These are phyloP conservation scores for Flaveria bidentis DNA, from an alignment of 129 eudicot species.

Conservation along the genomic window DNA sequence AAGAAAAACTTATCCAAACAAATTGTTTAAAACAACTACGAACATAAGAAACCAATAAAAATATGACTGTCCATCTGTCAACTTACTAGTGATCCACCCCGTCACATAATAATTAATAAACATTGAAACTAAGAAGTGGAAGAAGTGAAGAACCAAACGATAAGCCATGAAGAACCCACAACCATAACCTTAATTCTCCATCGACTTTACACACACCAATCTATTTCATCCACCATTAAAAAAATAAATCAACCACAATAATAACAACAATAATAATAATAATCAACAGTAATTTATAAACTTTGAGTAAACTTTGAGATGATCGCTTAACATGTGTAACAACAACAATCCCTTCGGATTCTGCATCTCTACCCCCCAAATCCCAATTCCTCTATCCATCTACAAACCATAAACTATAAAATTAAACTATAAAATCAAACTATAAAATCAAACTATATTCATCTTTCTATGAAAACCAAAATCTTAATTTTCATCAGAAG, in stretches of 20 bases:
- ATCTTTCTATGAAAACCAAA: no score
- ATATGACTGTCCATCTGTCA: not conserved
- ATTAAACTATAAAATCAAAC: no score
- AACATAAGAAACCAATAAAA: not conserved
- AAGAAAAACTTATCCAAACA: not conserved
- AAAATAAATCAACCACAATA: not conserved
- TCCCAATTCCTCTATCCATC: no score
- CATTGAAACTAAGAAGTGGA: not conserved
- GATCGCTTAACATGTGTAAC: no score
- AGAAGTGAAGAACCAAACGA: not conserved
- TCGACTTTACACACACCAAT: not conserved
- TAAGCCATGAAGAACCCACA: constrained; percentile 23
- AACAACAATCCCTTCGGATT: no score
- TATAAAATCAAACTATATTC: no score
- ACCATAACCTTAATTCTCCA: constrained; percentile 10
- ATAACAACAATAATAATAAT: not conserved
- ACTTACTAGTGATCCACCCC: not conserved
- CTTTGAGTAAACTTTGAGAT: not conserved
- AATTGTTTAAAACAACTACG: not conserved
- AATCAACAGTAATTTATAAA: not conserved
- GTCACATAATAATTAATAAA: not conserved
- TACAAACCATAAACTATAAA: no score
- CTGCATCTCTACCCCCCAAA: no score
- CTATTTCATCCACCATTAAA: not conserved
- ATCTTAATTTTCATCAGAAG: constrained; percentile 47